Evolutionary conservation across 2,329 filamentous ascomycete species (phyloP).

Genomic region (Sporothrix pallida): DNA sequence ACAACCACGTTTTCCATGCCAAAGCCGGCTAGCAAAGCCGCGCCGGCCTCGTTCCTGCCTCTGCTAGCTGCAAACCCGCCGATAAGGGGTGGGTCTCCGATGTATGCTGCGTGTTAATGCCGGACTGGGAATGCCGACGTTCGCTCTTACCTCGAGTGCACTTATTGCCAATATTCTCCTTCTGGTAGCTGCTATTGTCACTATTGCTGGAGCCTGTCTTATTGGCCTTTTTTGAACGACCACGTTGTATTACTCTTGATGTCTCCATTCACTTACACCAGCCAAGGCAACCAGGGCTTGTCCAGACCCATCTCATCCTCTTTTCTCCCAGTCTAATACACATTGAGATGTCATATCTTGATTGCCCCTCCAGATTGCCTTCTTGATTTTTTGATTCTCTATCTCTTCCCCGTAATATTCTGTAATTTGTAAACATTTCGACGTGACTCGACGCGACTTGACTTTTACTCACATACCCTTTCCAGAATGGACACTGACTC

Average conservation of each 20-base stretch:
- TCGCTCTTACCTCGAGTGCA: neutral
- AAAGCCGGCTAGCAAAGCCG: slow-evolving; percentile 9
- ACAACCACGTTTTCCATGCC: neutral
- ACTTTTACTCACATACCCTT: too few species aligned
- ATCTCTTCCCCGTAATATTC: neutral
- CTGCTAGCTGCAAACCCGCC: neutral
- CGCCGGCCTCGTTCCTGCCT: neutral
- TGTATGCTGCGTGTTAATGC: neutral
- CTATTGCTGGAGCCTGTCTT: neutral
- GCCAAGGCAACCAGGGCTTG: neutral
- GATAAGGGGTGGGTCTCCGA: slow-evolving; percentile 11
- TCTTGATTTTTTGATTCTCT: neutral
- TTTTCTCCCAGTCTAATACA: neutral
- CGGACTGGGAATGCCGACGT: slow-evolving; percentile 6
- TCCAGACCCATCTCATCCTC: neutral
- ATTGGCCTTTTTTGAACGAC: neutral
- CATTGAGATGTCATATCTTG: neutral
- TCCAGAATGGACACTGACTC: neutral
- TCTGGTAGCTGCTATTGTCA: neutral
- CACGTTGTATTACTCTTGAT: neutral
- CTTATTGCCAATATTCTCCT: too few species aligned
- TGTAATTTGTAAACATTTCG: neutral
- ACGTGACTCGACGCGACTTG: neutral
- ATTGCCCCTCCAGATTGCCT: neutral
- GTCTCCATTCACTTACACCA: neutral